Conservation (phyloP, 768 basidiomycete species). For the Hemileccinum rubropunctum region DNA sequence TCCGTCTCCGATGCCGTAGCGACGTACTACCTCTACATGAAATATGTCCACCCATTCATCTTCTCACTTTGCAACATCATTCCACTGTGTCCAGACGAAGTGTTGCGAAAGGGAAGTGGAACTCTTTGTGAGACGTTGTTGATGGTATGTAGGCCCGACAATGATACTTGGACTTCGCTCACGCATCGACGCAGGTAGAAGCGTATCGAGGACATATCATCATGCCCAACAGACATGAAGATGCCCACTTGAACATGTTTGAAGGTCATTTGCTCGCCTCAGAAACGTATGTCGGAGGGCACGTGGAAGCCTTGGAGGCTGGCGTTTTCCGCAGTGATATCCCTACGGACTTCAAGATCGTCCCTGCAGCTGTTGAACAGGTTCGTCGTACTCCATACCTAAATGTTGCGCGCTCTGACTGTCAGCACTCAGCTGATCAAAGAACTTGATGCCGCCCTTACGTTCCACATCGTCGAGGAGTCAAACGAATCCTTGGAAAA, state of each 20-base stretch:
- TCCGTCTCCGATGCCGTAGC: constrained; percentile 99
- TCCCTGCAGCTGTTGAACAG: constrained; percentile 81
- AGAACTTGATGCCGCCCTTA: constrained; percentile 88
- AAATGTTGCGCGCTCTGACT: background rate
- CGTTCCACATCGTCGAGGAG: constrained; percentile 87
- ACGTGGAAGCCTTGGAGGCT: constrained; percentile 97
- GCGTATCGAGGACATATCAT: constrained; percentile 89
- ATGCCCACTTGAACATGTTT: constrained; percentile 86
- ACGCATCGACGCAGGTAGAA: constrained; percentile 69
- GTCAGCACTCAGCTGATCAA: constrained; percentile 70
- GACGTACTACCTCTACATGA: constrained; percentile 99
- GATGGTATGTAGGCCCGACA: constrained; percentile 64
- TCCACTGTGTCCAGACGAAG: constrained; percentile 94
- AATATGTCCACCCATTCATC: constrained; percentile 99
- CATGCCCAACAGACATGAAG: constrained; percentile 98
- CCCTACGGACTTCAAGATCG: constrained; percentile 90
- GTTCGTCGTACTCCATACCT: constrained; percentile 38
- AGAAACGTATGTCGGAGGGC: constrained; percentile 98
- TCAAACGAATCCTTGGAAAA: constrained; percentile 72
- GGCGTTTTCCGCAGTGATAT: constrained; percentile 99
- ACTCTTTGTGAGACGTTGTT: constrained; percentile 96
- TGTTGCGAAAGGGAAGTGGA: constrained; percentile 91
- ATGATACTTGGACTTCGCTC: background rate
- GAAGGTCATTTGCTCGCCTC: constrained; percentile 96
- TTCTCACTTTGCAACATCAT: constrained; percentile 99